Percentiles rank a stretch among this genome's conserved stretches.
Evolutionary conservation across 2,329 filamentous ascomycete genomes (phyloP).

Genomic region (Pezicula carpinea): DNA sequence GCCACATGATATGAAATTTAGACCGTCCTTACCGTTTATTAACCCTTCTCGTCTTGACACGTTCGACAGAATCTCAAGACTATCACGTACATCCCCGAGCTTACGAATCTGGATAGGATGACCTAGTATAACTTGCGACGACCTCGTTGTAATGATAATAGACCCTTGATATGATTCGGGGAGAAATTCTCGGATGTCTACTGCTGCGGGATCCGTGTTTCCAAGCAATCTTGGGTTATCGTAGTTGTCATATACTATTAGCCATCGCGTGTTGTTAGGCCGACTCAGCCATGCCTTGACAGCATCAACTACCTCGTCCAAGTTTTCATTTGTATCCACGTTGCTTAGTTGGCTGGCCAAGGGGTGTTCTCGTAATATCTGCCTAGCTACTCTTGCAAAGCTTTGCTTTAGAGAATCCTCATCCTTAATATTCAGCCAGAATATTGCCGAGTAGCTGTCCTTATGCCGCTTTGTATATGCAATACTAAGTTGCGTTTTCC

Average conservation of each 20-base stretch:
- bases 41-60: conserved; percentile 4
- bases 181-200: conserved; percentile 7
- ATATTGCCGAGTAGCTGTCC: conserved; percentile 32
- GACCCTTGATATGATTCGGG: conserved; percentile 9
- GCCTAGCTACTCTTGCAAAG: conserved; percentile 16
- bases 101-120: conserved; percentile 4
- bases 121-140: conserved; percentile 8
- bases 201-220: conserved; percentile 4
- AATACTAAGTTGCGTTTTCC: conserved; percentile 39
- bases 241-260: conserved; percentile 33
- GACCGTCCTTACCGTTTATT: conserved; percentile 5
- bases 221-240: conserved; percentile 15
- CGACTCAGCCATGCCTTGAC: conserved; percentile 7
- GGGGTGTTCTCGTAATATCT: conserved; percentile 5
- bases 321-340: conserved; percentile 1
- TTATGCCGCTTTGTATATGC: conserved; percentile 29
- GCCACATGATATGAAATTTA: neutral
- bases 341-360: conserved; percentile 2
- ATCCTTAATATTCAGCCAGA: conserved; percentile 39
- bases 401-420: conserved; percentile 33
- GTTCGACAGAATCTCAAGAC: conserved; percentile 7
- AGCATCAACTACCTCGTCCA: conserved; percentile 5
- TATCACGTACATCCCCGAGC: conserved; percentile 2
- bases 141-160: conserved; percentile 17
- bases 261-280: conserved; percentile 25